Evolutionary conservation across 352 stramenopile genomes (phyloP), one percentile per base, ranked within the genome.

Genomic region (Globisporangium barbulae): DNA sequence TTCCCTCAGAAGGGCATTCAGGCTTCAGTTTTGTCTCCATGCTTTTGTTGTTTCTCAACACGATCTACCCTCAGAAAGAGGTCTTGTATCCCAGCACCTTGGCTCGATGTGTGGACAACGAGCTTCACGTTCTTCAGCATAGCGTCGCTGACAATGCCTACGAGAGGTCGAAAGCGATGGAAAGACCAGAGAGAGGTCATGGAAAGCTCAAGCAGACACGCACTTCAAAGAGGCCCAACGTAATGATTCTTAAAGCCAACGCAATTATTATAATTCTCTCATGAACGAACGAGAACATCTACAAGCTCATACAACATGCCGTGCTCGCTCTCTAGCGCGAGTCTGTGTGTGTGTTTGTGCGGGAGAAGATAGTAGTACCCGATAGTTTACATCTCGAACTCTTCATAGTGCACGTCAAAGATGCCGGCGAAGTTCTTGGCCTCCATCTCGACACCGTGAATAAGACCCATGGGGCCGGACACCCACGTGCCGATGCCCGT

Each of bases 391-490:
- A 95, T 89, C 65, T 95, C 83, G 78, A 95, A 95, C 71, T 91
- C 79, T 65, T 95, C 86, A 71, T 81, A 93, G 74, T 95, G 86
- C 41, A 95, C 85, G 75, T 95, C 86, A 63, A 93, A 95, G 70
- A 93, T 93, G 60, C 86, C 85, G 19, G 85, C 85, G 60, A 89
- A 95, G 52, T 77, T 88, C 56, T 76, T 75, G 22, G 83, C 79
- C 65, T 93, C 83, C 4, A 72, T 79, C 68, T 95, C 82, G 19
- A 93, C 81, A 13, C 76, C 75, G 53, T 91, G 82, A 70, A 93
- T 93, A 7, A 94, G 70, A 39, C 73, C 76, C 82, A 90, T 90
- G 10, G 85, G 85, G n/a, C 85, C 85, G 31, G 82, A 94, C 52
- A 92, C 85, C 83, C 83, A 92, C 19, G 83, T 93, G 55, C 81